These are phyloP conservation scores for Nectriaceae sp. DNA, from an alignment of 2,329 filamentous ascomycete genomes.

Conservation along the genomic window DNA sequence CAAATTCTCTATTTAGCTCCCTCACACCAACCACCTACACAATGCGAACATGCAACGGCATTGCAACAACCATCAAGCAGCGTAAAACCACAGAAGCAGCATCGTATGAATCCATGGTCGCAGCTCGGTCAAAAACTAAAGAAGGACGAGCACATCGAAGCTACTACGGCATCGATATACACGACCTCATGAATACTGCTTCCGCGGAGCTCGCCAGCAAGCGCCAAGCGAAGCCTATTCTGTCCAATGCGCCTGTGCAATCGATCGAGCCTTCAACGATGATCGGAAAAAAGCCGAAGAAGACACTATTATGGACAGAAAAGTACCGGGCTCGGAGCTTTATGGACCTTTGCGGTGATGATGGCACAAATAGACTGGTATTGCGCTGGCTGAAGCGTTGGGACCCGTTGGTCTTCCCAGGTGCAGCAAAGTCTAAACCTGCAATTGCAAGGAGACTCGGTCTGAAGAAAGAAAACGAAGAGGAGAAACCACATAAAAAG, in stretches of 20 bases:
- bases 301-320: constrained; percentile 84
- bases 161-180: constrained; percentile 93
- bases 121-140: constrained; percentile 65
- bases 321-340: constrained; percentile 94
- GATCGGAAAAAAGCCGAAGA: constrained; percentile 43
- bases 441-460: constrained; percentile 45
- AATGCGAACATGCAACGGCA: constrained; percentile 59
- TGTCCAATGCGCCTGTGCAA: constrained; percentile 38
- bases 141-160: constrained; percentile 70
- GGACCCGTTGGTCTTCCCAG: constrained; percentile 91
- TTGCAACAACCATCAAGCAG: constrained; percentile 55
- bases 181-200: constrained; percentile 75
- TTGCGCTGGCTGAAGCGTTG: constrained; percentile 92
- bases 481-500: constrained; percentile 80
- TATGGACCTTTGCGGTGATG: constrained; percentile 91
- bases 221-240: constrained; percentile 22
- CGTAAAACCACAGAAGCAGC: constrained; percentile 48
- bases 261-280: constrained; percentile 43
- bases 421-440: constrained; percentile 62
- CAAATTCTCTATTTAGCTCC: constrained; percentile 26
- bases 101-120: constrained; percentile 68
- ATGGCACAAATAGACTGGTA: constrained; percentile 87
- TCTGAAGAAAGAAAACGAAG: constrained; percentile 49
- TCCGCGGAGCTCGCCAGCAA: constrained; percentile 56
- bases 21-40: constrained; percentile 38